Evolutionary conservation across 495 filamentous ascomycete genomes (phyloP), one percentile per base, ranked within the genome.

Genomic region (Penicillium samsonianum): DNA sequence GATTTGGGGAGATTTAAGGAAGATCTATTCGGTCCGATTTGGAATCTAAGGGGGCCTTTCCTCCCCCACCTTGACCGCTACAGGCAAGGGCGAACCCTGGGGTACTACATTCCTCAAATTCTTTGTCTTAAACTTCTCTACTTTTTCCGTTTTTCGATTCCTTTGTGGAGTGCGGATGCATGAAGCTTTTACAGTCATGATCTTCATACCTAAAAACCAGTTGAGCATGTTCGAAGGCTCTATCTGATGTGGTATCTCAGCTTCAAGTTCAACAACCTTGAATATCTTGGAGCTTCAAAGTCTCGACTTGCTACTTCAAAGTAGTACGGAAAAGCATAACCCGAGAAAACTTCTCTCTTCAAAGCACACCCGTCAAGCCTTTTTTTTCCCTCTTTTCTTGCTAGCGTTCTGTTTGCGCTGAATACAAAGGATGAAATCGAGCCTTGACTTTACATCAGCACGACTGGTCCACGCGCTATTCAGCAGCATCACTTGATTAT

Each of bases 61-160:
- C 5, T 37, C 22, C 43, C 33, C 26, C 33, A 35, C 33, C 44
- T 49, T 42, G 45, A 31, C 19, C 22, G 43, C 31, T 37, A 42
- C 45, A 40, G 44, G 44, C 9, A 38, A 48, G 45, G 45, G 45
- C 35, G 35, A 38, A 48, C 45, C 45, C 45, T 48, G 45, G 45
- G 45, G 45, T 48, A 25, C 33, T 31, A 25, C 33, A 40, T 33
- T 26, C 11, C 20, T 25, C 44, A 35, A 12, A 7, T 50, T 48
- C 37, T 42, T 55, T 57, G 45, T 50, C 26, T 42, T 23, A 12
- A 17, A 37, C 42, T 31, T 30, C 37, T 22, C n/a, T 6, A 25
- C 25, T 46, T 28, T 23, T 45, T 12, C 4, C n/a, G n/a, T 23
- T 30, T 46, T 37, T 10, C 14, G 7, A 19, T 46, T 19, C 11